Conservation (phyloP, 495 filamentous ascomycete species). For the Thozetella sp. region DNA sequence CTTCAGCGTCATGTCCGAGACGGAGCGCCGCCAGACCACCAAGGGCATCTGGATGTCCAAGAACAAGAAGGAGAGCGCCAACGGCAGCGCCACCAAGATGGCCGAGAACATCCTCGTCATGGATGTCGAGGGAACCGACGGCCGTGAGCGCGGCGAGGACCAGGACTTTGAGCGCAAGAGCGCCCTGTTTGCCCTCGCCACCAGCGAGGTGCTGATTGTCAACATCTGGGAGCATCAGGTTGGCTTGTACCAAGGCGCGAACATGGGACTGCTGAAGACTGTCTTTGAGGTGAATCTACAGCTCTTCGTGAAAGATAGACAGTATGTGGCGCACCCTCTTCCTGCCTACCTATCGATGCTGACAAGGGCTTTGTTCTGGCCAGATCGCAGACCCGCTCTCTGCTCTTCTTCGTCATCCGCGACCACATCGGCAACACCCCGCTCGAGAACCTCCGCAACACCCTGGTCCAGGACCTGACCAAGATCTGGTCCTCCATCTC, state of each 20-base stretch:
- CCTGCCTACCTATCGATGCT: not conserved
- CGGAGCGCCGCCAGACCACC: constrained; percentile 88
- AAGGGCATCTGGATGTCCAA: constrained; percentile 99
- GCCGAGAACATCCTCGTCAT: constrained; percentile 98
- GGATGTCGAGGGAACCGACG: constrained; percentile 98
- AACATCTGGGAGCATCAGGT: constrained; percentile 99
- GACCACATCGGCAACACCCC: constrained; percentile 94
- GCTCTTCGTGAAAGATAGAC: constrained; percentile 90
- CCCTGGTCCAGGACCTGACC: constrained; percentile 84
- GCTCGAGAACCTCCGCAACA: constrained; percentile 82
- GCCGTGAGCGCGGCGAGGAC: constrained; percentile 93
- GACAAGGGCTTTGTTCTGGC: constrained; percentile 2
- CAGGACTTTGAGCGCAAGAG: constrained; percentile 99
- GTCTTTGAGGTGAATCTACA: constrained; percentile 99
- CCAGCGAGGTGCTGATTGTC: constrained; percentile 96
- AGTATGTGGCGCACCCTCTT: constrained; percentile 53
- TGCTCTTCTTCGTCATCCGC: constrained; percentile 98
- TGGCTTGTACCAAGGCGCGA: constrained; percentile 95
- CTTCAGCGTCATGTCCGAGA: constrained; percentile 95
- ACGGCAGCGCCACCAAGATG: constrained; percentile 57
- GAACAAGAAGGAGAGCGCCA: constrained; percentile 66
- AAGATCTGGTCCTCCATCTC: constrained; percentile 91
- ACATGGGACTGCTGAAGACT: constrained; percentile 97
- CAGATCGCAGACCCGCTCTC: constrained; percentile 85
- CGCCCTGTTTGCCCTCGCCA: constrained; percentile 93